Conservation (phyloP, 106 monocot species). For the Dactylorhiza incarnata region DNA sequence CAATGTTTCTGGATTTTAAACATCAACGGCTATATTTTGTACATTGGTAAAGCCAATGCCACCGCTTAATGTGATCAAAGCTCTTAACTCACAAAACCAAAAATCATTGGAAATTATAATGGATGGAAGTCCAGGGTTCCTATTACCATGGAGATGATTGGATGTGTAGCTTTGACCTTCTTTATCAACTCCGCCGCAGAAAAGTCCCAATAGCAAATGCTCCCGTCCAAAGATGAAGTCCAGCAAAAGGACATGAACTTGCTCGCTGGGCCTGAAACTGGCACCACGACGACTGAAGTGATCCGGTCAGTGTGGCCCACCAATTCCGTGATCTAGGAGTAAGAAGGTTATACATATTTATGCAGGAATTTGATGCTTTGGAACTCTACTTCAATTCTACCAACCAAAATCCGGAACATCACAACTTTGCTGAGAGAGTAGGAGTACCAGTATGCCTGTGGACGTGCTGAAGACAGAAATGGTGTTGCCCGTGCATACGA, state of each 20-base stretch:
- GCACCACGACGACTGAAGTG: constrained; percentile 56
- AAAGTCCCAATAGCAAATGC: constrained; percentile 66
- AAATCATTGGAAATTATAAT: neutral
- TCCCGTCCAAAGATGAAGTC: constrained; percentile 63
- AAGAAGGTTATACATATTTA: constrained; percentile 16
- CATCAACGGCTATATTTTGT: neutral
- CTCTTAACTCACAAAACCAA: neutral
- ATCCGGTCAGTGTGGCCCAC: constrained; percentile 45
- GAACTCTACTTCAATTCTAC: neutral
- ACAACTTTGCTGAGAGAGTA: neutral
- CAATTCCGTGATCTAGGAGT: constrained; percentile 42
- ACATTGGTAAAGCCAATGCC: neutral
- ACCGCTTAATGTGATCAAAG: neutral
- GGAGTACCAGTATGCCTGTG: constrained; percentile 69
- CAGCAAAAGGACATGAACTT: constrained; percentile 55
- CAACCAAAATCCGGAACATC: neutral
- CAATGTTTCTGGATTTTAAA: neutral
- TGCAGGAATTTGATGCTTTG: neutral
- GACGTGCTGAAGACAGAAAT: constrained; percentile 81
- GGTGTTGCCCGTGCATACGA: constrained; percentile 71
- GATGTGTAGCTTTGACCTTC: constrained; percentile 45
- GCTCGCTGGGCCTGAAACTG: constrained; percentile 16
- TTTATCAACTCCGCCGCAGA: constrained; percentile 32
- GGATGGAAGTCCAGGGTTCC: neutral
- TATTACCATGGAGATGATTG: constrained; percentile 56